Evolutionary conservation across 768 basidiomycete species (phyloP), one percentile per base, ranked within the genome.

Genomic region (Krasilnikovozyma curviuscula): DNA sequence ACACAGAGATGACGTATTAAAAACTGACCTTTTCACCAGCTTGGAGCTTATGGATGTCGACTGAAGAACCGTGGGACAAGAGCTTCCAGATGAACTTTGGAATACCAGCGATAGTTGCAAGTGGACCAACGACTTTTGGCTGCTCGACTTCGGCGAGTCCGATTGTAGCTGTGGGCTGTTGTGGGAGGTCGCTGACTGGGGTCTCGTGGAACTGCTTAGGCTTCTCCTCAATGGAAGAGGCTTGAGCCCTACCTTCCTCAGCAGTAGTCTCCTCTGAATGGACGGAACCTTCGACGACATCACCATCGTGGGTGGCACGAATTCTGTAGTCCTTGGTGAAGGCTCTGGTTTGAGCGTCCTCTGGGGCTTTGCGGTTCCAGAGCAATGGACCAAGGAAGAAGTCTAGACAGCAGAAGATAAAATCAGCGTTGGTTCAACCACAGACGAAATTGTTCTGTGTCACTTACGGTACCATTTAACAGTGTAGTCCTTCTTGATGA

Each of bases 321-420:
- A 58, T 52, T 31, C 60, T 48, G 59, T 67, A 68, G 54, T 68
- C 67, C 8, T 56, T n/a, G n/a, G n/a, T n/a, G n/a, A n/a, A n/a
- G n/a, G n/a, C n/a, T n/a, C n/a, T 33, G 0, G 46, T 48, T 1
- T 55, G 60, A n/a, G 62, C 61, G 30, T 62, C 63, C 8, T 55
- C 59, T 2, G 67, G 66, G 5, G 65, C 55, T 40, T 55, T 51
- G 38, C 68, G 59, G 25, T 53, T 57, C 64, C 65, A 68, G 10
- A 68, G 62, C 7, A 64, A 44, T 5, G 68, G 68, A 8, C 68
- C 68, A 46, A 60, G 56, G 64, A 69, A 64, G 59, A 68, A 66
- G 56, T 68, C 55, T 55, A 49, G 5, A 24, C 10, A 29, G 8
- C 1, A n/a, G 10, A 4, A n/a, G 44, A 6, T 3, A 10, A 25